Base-by-base conservation (phyloP, 192 early-diverging fungal genomes). In the Paraglomus occultum region DNA sequence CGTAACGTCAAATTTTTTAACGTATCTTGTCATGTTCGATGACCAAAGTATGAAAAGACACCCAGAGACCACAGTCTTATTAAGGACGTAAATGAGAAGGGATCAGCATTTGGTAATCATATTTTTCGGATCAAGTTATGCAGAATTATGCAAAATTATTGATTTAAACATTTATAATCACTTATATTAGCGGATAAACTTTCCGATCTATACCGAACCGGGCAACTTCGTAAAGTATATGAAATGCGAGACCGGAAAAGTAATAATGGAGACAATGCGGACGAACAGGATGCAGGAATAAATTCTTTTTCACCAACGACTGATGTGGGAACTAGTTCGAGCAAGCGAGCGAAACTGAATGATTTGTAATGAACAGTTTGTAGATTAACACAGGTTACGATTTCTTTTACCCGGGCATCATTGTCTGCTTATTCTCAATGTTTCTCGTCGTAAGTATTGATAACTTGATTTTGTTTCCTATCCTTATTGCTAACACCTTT, bases 201-300 rank as follows among this genome's bases (percentile, higher is more conserved):
- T 17, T 82, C 82, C 7, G 82, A 86, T 40, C 71, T 77, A 43
- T 73, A 77, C 53, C 57, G 72, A 12, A 85, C 73, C 7, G 76
- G 76, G 46, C 82, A 84, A 52, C 64, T 83, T 66, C 79, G 84
- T 44, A 86, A 86, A 71, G 73, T 66, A 6, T 68, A 67, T 55
- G 76, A 75, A 55, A 77, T 69, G 73, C 77, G 74, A 51, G 74
- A 75, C 46, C 64, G 76, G 61, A 74, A 73, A 57, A 73, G 71
- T 74, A 76, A 75, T 6, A 73, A 73, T n/a, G 76, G 79, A 68
- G 73, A 77, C 46, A 59, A 72, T 18, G 76, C 71, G 42, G 74
- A 77, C 0, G 71, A 67, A 5, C 54, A 78, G 18, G 62, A 67
- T 6, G 74, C 65, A 6, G 74, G 51, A 42, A 71, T 72, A 23